Evolutionary conservation across 2,329 filamentous ascomycete species (phyloP).

Genomic region (Verticillium nubilum): DNA sequence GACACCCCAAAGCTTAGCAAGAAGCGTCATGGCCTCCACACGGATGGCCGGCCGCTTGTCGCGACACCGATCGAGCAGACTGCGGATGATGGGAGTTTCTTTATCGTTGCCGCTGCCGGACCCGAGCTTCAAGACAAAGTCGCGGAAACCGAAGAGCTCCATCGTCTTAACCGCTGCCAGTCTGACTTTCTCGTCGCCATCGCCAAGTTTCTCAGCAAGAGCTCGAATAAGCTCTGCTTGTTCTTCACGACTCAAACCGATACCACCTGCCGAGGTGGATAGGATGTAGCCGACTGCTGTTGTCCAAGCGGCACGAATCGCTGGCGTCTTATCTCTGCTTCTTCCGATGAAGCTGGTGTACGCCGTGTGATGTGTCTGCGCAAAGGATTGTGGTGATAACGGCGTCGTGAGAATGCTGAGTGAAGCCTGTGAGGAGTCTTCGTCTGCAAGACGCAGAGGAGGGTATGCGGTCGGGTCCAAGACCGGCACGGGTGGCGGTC

Average conservation of each 20-base stretch:
- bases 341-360: slow-evolving; percentile 84
- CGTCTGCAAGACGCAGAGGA: slow-evolving; percentile 60
- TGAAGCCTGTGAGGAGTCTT: slow-evolving; percentile 40
- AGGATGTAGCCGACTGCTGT: slow-evolving; percentile 80
- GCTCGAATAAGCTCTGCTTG: slow-evolving; percentile 69
- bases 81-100: slow-evolving; percentile 71
- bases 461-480: slow-evolving; percentile 84
- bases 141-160: slow-evolving; percentile 71
- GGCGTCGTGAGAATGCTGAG: slow-evolving; percentile 69
- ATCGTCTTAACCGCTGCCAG: slow-evolving; percentile 84
- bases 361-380: slow-evolving; percentile 69
- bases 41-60: slow-evolving; percentile 80
- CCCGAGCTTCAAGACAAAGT: slow-evolving; percentile 78
- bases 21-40: slow-evolving; percentile 76
- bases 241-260: slow-evolving; percentile 79
- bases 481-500: slow-evolving; percentile 65
- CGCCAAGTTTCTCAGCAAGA: slow-evolving; percentile 75
- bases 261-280: slow-evolving; percentile 84
- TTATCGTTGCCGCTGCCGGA: slow-evolving; percentile 69
- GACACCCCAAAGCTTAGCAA: slow-evolving; percentile 90
- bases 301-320: slow-evolving; percentile 82
- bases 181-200: slow-evolving; percentile 87
- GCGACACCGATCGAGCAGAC: slow-evolving; percentile 80
- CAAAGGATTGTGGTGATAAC: slow-evolving; percentile 82
- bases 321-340: slow-evolving; percentile 77